These are phyloP conservation scores for Ceratonia siliqua DNA, from an alignment of 306 rosid species.

Conservation along the genomic window DNA sequence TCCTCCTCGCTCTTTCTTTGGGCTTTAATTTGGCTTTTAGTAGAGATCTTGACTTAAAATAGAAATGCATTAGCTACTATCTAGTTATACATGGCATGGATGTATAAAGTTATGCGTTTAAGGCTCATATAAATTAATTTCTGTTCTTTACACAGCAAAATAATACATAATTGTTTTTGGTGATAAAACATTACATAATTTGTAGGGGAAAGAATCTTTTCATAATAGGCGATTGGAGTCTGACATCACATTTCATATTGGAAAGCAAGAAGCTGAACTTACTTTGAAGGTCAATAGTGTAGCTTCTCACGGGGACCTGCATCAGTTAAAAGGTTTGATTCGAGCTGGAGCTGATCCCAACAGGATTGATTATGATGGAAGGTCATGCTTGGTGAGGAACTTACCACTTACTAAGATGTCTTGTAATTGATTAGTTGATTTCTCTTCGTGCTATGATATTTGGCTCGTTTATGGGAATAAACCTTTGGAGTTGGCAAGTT, in stretches of 20 bases:
- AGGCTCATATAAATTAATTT: constrained; percentile 1
- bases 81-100: constrained; percentile 23
- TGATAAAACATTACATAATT: constrained; percentile 5
- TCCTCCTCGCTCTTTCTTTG: not conserved
- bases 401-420: constrained; percentile 28
- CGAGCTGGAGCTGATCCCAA: constrained; percentile 93
- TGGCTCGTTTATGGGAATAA: not conserved
- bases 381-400: constrained; percentile 83
- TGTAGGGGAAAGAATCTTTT: constrained; percentile 66
- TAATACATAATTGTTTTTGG: not conserved
- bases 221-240: constrained; percentile 76
- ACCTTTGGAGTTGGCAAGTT: not conserved
- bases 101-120: constrained; percentile 4
- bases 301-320: constrained; percentile 75
- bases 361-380: constrained; percentile 93
- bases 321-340: constrained; percentile 72
- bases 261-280: constrained; percentile 90
- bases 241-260: constrained; percentile 83
- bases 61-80: constrained; percentile 19
- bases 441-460: constrained; percentile 19
- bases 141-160: constrained; percentile 5
- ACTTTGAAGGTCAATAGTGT: constrained; percentile 85
- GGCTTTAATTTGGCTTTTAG: not conserved
- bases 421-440: constrained; percentile 11
- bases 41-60: constrained; percentile 3